Base-by-base conservation (phyloP, 2,329 filamentous ascomycete species). In the Lecanoromycetidae sp. region DNA sequence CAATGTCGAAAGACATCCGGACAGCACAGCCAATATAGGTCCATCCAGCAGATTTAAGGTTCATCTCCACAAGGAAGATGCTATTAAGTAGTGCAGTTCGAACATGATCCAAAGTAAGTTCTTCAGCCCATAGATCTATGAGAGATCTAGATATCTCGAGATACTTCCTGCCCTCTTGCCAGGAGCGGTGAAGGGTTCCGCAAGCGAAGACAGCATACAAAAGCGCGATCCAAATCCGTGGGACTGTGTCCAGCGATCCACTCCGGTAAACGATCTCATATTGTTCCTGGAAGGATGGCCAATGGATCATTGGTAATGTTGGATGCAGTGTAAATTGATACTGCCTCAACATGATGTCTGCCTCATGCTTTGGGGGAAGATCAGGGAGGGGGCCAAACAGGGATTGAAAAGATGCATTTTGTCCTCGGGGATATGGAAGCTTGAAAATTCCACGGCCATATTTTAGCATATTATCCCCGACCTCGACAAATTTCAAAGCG, bases 181-280 rank as follows among this genome's bases (percentile, higher is more conserved):
- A 79, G 70, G 46, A 76, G 71, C 4, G 67, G 60, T 88, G 87
- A 5, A 95, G 68, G 19, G 81, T 80, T 19, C 88, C 91, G 46
- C 87, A 81, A 0, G 88, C 87, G 49, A 96, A 70, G 2, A 94
- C 79, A 1, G 81, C 79, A 58, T 88, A 94, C 57, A 95, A 82
- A 17, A 91, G 71, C 2, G 86, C 81, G 27, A 83, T 71, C 79
- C 86, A 94, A 29, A 81, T 77, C 13, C 78, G 72, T 0, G 82
- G 70, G 5, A 77, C 70, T 3, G 75, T 74, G 25, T 75, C 69
- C 15, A 83, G 69, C 35, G 74, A 75, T 3, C 78, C 76, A 34
- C 69, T 66, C 46, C 76, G 75, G 63, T 94, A 94, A 5, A 94
- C 70, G 7, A 78, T 73, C 48, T 94, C 85, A 51, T 90, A 83